Base-by-base conservation (phyloP, 176 grass and related monocot species). In the Chrysopogon serrulatus region DNA sequence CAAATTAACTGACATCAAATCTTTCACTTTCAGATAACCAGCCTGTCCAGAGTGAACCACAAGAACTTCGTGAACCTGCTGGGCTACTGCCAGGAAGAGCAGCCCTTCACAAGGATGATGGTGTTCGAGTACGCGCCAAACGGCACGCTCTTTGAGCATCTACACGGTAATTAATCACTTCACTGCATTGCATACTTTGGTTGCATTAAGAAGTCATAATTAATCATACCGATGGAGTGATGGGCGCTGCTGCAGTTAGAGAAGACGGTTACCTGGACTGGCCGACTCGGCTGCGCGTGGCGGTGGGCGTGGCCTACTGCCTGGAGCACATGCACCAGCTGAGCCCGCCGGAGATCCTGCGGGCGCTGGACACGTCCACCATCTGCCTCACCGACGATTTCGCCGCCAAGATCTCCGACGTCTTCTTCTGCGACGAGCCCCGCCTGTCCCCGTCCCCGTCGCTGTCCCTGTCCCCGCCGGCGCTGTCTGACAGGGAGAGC, bases 21-120 rank as follows among this genome's bases (percentile, higher is more conserved):
- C 78, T 21, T 62, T 18, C 2, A 86, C 32, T 72, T 87, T 65
- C 91, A 99, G 97, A 90, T 99, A 72, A 76, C 86, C 32, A 89
- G 68, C 53, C 12, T 99, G 84, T 94, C 97, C 13, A 87, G 86
- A 72, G 76, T 99, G 6, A 96, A 94, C 87, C 97, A 99, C 85
- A 92, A 92, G 87, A 96, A 99, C 63, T 96, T 96, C 71, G 86
- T 92, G 27, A 99, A 96, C 80, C 90, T 99, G 62, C 87, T 99
- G 6, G 97, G 97, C 39, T 94, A 90, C 86, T 99, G 93, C 65
- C 75, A 96, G 83, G 90, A 99, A 82, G 84, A 94, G 33, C 75
- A 87, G 42, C 91, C 97, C 5, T 99, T 99, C 44, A 94, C 97
- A n/a, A 87, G 97, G 86, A 99, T 99, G 93, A 86, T 99, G 93